These are phyloP conservation scores for Lolium multiflorum DNA, from an alignment of 176 grass and related monocot genomes.

Conservation along the genomic window DNA sequence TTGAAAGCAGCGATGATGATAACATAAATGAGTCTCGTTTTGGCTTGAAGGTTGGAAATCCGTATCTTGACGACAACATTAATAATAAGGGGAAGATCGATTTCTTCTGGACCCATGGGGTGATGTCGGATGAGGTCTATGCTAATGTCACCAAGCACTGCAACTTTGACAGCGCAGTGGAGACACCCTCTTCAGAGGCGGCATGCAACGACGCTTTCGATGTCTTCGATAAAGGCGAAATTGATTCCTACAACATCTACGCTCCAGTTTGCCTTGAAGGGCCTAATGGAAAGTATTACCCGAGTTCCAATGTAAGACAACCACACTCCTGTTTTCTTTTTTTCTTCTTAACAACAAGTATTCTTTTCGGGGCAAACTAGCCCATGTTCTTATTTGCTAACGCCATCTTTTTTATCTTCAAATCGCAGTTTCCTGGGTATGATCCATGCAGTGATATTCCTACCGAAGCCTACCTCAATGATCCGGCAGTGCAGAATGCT, in stretches of 20 bases:
- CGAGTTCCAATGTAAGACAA: constrained; percentile 37
- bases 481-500: constrained; percentile 55
- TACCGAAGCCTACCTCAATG: constrained; percentile 48
- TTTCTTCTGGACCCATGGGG: constrained; percentile 51
- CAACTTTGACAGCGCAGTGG: not conserved
- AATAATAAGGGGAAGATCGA: not conserved
- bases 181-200: not conserved
- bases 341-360: not conserved
- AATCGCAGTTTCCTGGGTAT: constrained; percentile 44
- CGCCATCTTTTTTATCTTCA: not conserved
- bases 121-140: constrained; percentile 46
- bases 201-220: not conserved
- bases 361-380: not conserved
- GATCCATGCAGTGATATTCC: constrained; percentile 42
- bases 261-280: constrained; percentile 37
- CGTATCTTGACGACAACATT: constrained; percentile 19
- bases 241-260: constrained; percentile 49
- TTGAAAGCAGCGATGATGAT: too few species aligned
- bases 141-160: constrained; percentile 51
- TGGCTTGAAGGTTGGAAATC: constrained; percentile 50
- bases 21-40: not conserved
- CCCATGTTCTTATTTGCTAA: not conserved
- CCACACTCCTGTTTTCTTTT: not conserved
- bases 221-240: not conserved
- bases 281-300: constrained; percentile 12